Percentiles rank a stretch among this genome's conserved stretches.
These are phyloP conservation scores for Hymenoscyphus fraxineus DNA, from an alignment of 2,329 filamentous ascomycete genomes.

Conservation along the genomic window DNA sequence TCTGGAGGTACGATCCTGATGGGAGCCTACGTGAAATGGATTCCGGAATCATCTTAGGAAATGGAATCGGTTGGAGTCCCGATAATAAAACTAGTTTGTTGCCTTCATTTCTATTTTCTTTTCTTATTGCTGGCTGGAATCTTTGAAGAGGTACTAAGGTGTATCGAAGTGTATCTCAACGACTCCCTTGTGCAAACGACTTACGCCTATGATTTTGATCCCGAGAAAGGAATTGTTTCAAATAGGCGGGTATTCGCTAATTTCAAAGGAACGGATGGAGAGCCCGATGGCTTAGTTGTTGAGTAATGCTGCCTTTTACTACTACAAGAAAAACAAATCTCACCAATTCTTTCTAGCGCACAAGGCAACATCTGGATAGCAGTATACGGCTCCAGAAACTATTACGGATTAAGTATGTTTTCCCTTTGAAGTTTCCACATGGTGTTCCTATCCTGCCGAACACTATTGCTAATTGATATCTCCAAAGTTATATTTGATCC, in stretches of 20 bases:
- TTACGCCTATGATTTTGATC: conserved; percentile 35
- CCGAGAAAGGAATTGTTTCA: conserved; percentile 32
- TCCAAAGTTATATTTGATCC: background rate
- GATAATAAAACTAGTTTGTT: conserved; percentile 35
- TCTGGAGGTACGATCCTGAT: conserved; percentile 25
- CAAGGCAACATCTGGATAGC: conserved; percentile 38
- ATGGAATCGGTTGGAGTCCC: conserved; percentile 37
- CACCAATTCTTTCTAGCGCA: conserved; percentile 18
- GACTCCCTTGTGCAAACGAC: conserved; percentile 36
- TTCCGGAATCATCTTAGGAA: conserved; percentile 35
- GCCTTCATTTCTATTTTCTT: background rate
- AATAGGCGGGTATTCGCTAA: conserved; percentile 31
- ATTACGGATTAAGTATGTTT: conserved; percentile 28
- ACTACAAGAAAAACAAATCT: background rate
- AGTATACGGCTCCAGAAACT: conserved; percentile 27
- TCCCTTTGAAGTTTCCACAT: background rate
- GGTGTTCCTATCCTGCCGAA: background rate
- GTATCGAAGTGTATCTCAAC: conserved; percentile 35
- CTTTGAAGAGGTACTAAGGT: background rate
- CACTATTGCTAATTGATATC: background rate
- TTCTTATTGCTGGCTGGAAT: too few species aligned
- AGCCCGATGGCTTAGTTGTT: conserved; percentile 38
- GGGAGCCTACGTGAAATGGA: conserved; percentile 34
- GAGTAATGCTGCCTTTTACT: conserved; percentile 27
- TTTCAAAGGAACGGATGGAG: conserved; percentile 15